Evolutionary conservation across 805 yeast species (phyloP).

Genomic region (Metschnikowia peoriensis): DNA sequence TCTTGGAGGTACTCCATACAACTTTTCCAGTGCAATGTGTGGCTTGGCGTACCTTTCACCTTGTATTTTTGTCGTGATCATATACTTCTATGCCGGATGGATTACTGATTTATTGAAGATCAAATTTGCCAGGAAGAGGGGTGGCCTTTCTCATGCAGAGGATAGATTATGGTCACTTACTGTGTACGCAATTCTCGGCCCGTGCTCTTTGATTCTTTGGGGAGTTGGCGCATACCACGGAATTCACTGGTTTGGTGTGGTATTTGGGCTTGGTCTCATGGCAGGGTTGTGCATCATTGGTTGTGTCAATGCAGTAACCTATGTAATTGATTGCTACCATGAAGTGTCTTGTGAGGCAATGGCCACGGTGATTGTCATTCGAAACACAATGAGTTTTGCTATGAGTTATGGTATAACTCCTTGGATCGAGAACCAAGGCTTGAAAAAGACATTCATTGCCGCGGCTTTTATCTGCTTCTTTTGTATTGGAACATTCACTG

Average conservation of each 20-base stretch:
- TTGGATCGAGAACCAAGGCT: conserved; percentile 53
- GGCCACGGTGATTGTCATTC: conserved; percentile 53
- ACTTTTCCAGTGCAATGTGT: conserved; percentile 37
- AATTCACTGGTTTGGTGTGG: conserved; percentile 25
- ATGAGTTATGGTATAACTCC: conserved; percentile 60
- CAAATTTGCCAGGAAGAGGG: conserved; percentile 12
- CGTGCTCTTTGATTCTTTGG: conserved; percentile 19
- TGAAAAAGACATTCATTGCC: conserved; percentile 54
- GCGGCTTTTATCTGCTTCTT: conserved; percentile 53
- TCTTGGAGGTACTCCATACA: conserved; percentile 44
- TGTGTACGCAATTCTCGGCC: conserved; percentile 17
- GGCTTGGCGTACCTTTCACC: conserved; percentile 19
- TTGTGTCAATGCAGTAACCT: conserved; percentile 27
- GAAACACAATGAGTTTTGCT: conserved; percentile 60
- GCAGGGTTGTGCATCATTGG: conserved; percentile 24
- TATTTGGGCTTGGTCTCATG: conserved; percentile 26
- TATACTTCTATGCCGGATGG: conserved; percentile 19
- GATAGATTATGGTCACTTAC: conserved; percentile 16
- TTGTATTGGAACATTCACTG: conserved; percentile 44
- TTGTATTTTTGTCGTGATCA: conserved; percentile 14
- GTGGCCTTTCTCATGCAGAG: conserved; percentile 17
- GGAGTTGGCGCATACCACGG: conserved; percentile 25
- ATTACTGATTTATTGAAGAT: conserved; percentile 16
- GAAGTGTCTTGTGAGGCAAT: conserved; percentile 29
- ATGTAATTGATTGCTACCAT: conserved; percentile 27